Conservation (phyloP, 179 eudicot species). For the Beta lomatogona region DNA sequence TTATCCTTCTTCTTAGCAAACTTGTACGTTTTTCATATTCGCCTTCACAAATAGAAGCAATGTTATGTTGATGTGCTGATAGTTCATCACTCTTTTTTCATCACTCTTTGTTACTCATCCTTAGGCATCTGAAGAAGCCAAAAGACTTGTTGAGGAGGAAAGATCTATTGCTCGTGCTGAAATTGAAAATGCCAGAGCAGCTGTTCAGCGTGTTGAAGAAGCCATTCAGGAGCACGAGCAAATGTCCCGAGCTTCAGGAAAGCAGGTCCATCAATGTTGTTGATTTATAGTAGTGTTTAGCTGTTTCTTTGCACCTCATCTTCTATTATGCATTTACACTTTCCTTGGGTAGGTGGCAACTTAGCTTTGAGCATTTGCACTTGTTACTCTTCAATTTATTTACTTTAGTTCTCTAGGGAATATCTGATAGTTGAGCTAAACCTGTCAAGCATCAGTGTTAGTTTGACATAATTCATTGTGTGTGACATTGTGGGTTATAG, state of each 20-base stretch:
- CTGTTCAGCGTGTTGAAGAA: constrained; percentile 93
- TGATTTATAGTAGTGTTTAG: not conserved
- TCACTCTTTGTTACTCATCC: constrained; percentile 7
- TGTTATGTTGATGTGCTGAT: not conserved
- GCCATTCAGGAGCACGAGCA: constrained; percentile 95
- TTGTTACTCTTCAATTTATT: not conserved
- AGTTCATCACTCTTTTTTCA: not conserved
- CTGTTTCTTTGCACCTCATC: not conserved
- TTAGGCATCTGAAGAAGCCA: constrained; percentile 99
- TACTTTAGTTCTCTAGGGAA: not conserved
- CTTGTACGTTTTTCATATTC: not conserved
- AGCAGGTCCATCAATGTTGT: constrained; percentile 52
- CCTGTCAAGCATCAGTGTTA: not conserved
- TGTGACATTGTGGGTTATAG: not conserved
- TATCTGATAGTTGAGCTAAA: not conserved
- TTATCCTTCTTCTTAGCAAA: not conserved
- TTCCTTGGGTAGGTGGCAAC: not conserved
- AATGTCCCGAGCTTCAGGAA: constrained; percentile 71
- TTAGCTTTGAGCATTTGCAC: not conserved
- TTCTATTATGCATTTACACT: not conserved
- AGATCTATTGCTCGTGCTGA: constrained; percentile 91
- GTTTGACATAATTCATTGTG: not conserved
- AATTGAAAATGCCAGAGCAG: constrained; percentile 92
- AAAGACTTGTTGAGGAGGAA: constrained; percentile 95
- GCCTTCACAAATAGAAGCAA: not conserved